A percentile compares a stretch with the other conserved stretches of the same genome.
These are phyloP conservation scores for Solanum chacoense DNA, from an alignment of 305 asterid genomes.

Conservation along the genomic window DNA sequence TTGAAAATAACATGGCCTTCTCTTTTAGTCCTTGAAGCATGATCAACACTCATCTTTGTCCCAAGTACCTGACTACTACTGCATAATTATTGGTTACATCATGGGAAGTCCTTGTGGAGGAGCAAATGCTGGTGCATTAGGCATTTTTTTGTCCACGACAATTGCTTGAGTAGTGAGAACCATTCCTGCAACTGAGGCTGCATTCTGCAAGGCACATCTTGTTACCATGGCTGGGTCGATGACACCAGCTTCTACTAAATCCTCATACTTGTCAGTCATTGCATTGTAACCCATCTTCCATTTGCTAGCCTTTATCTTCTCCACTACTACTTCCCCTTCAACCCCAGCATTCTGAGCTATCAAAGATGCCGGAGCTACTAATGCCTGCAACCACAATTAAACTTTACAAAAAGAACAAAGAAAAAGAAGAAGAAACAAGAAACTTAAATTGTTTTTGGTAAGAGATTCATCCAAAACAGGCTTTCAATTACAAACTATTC, in stretches of 20 bases:
- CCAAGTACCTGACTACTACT: not conserved
- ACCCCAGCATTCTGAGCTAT: conserved; percentile 92
- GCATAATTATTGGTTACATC: conserved; percentile 3
- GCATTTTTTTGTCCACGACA: conserved; percentile 57
- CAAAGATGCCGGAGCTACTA: conserved; percentile 73
- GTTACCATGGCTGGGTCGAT: conserved; percentile 98
- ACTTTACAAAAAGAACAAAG: not conserved
- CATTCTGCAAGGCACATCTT: conserved; percentile 89
- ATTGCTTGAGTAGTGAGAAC: conserved; percentile 97
- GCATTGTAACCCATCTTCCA: conserved; percentile 97
- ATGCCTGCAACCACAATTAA: conserved; percentile 39
- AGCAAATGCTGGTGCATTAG: conserved; percentile 27
- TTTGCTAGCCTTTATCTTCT: conserved; percentile 55
- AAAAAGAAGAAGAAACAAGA: not conserved
- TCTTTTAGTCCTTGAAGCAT: not conserved
- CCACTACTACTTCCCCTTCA: conserved; percentile 97
- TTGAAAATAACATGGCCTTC: not conserved
- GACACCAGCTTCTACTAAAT: conserved; percentile 74
- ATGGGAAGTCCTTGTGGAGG: conserved; percentile 23
- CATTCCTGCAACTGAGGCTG: conserved; percentile 98
- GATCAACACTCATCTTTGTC: not conserved
- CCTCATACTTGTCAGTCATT: conserved; percentile 70
- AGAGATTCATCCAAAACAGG: not conserved
- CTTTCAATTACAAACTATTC: not conserved
- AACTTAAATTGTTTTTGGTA: not conserved